Percentiles rank a stretch among this genome's conserved stretches.
phyloP scores from a whole-genome alignment of 2,329 filamentous ascomycete genomes.

The Aspergillus neotritici region DNA sequence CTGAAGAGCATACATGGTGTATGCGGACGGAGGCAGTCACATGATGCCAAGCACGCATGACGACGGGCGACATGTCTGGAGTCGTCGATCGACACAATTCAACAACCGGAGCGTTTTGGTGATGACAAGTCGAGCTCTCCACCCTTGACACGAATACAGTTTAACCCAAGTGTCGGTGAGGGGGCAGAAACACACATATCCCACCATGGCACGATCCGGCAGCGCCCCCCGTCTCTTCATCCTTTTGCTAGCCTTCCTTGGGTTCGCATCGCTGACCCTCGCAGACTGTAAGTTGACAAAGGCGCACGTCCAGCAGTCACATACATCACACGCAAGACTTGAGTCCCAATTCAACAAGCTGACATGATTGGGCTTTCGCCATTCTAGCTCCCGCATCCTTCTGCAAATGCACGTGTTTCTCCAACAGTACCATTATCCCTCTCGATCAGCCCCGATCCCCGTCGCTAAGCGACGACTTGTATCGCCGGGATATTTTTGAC shows the following conservation, averaged over 20 bases:
- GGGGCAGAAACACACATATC: conserved; percentile 8
- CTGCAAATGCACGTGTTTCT: conserved; percentile 67
- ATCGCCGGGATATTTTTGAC: conserved; percentile 12
- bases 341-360: no score
- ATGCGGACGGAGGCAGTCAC: conserved; percentile 3
- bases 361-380: neutral
- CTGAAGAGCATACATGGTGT: neutral
- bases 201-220: conserved; percentile 16
- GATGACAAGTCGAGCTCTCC: no score
- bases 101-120: no score
- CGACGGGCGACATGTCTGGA: no score
- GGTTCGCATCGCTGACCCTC: conserved; percentile 23
- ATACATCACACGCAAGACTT: neutral
- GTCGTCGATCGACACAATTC: neutral
- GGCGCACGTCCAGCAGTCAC: neutral
- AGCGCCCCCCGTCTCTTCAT: conserved; percentile 17
- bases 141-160: neutral
- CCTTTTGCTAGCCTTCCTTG: conserved; percentile 22
- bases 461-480: conserved; percentile 18
- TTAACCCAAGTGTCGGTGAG: neutral
- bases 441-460: conserved; percentile 42
- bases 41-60: conserved; percentile 9
- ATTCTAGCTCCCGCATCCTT: conserved; percentile 52
- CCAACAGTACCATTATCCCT: conserved; percentile 63
- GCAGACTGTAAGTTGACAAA: conserved; percentile 31